phyloP scores from a whole-genome alignment of 164 flowering plant species.

The Magnolia sinica region DNA sequence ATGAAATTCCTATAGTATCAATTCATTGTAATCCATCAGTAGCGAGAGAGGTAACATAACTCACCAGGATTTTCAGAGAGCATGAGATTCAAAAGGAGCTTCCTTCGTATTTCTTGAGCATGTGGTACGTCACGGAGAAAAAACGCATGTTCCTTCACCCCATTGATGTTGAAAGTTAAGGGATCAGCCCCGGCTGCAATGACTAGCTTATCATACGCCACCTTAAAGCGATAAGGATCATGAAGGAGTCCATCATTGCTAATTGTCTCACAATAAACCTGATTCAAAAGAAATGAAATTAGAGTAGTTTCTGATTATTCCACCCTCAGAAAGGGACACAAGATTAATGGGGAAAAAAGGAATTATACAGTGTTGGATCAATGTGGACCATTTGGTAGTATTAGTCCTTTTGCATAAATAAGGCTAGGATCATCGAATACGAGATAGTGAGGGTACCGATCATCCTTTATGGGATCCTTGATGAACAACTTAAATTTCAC shows the following conservation, averaged over 20 bases:
- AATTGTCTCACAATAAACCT: slow-evolving; percentile 73
- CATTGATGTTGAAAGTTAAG: slow-evolving; percentile 73
- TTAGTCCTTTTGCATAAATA: too few relatives aligned
- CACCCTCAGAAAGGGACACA: not conserved
- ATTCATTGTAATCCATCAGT: too few relatives aligned
- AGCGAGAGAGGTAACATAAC: not conserved
- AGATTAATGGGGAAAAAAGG: not conserved
- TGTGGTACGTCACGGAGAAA: slow-evolving; percentile 84
- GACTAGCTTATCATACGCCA: slow-evolving; percentile 87
- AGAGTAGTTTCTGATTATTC: slow-evolving; percentile 2
- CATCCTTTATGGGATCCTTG: too few relatives aligned
- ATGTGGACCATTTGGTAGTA: too few relatives aligned
- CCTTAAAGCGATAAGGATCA: slow-evolving; percentile 58
- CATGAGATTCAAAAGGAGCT: slow-evolving; percentile 84
- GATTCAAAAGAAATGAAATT: slow-evolving; percentile 9
- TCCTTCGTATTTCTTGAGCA: slow-evolving; percentile 90
- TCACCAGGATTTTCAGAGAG: slow-evolving; percentile 74
- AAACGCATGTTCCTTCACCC: slow-evolving; percentile 73
- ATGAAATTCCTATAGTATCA: too few relatives aligned
- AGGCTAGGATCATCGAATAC: too few relatives aligned
- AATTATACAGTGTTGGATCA: too few relatives aligned
- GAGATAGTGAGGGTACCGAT: too few relatives aligned
- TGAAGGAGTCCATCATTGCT: slow-evolving; percentile 27
- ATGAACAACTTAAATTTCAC: too few relatives aligned
- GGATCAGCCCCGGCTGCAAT: slow-evolving; percentile 87